Evolutionary conservation across 768 basidiomycete species (phyloP), one percentile per base, ranked within the genome.

Genomic region (Podaxis carcinomalis): DNA sequence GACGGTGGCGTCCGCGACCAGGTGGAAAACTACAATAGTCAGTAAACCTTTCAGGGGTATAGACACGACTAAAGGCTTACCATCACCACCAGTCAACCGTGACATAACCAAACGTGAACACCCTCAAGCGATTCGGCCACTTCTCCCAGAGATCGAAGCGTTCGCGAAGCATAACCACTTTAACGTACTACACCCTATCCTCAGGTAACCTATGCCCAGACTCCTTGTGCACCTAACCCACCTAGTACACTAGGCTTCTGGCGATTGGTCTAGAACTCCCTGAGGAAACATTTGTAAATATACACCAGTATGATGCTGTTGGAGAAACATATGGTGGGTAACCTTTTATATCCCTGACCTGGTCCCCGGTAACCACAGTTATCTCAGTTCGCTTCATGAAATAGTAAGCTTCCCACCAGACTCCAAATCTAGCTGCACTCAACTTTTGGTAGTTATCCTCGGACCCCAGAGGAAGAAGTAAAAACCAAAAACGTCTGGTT

Each of bases 1-100:
- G 83, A 83, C 42, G 79, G 78, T 10, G 87, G 87, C 5, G 81
- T 89, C 25, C 78, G 71, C 16, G 88, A 89, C 66, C 84, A 87
- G 64, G 65, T 87, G 16, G 87, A 89, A 66, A 75, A 81, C 54
- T 88, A 89, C 65, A 85, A 83, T 63, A 76, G 87, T 88, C 61
- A 59, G 80, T 64, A 1, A 10, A 25, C 9, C 47, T 47, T 23
- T 14, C 21, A 63, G 19, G 16, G 10, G 27, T 5, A 42, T 14
- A 11, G n/a, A 1, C 36, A 1, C 2, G 9, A 25, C 14, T 27
- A n/a, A 13, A 21, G 9, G 19, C 39, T 9, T 32, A 32, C 28
- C n/a, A 44, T 6, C 42, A 47, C 56, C 2, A 25, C 5, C n/a
- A n/a, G 86, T 86, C 58, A 79, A 86, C 62, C 76, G 79, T 36